Percentiles rank a stretch among this genome's conserved stretches.
These are phyloP conservation scores for Penicillium macrosclerotiorum DNA, from an alignment of 495 filamentous ascomycete genomes.

Conservation along the genomic window DNA sequence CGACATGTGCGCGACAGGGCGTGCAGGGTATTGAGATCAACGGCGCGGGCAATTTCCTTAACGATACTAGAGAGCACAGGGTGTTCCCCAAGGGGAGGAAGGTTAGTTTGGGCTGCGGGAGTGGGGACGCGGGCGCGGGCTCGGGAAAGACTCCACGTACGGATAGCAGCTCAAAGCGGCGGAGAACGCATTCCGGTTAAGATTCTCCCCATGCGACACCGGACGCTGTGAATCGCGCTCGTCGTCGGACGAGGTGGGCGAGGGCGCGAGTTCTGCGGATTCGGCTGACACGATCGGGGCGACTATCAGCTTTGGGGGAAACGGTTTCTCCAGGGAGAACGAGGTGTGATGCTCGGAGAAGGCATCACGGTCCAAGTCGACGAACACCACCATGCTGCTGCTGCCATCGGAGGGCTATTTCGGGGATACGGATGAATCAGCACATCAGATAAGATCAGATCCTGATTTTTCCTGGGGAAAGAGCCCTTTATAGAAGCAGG, in stretches of 20 bases:
- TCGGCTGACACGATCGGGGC: constrained; percentile 12
- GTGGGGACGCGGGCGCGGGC: constrained; percentile 6
- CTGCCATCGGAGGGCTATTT: constrained; percentile 23
- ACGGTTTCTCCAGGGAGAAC: constrained; percentile 20
- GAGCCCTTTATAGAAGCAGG: constrained; percentile 18
- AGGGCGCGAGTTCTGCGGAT: constrained; percentile 10
- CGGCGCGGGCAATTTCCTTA: constrained; percentile 64
- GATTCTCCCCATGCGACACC: constrained; percentile 32
- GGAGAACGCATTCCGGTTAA: constrained; percentile 69
- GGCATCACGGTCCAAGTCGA: constrained; percentile 41
- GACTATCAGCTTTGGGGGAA: constrained; percentile 24
- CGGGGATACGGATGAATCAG: constrained; percentile 11
- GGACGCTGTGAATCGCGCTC: constrained; percentile 24
- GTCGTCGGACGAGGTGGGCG: constrained; percentile 12
- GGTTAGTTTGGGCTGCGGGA: constrained; percentile 16
- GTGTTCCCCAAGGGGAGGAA: neutral
- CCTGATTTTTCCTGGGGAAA: neutral
- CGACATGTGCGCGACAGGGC: constrained; percentile 76
- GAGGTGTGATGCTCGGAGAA: constrained; percentile 23
- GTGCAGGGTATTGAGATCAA: constrained; percentile 85
- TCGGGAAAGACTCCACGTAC: constrained; percentile 53
- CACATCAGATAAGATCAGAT: constrained; percentile 28
- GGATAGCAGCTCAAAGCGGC: constrained; percentile 86
- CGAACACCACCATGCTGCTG: constrained; percentile 47
- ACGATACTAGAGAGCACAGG: constrained; percentile 52